phyloP scores from a whole-genome alignment of 1,284 basidiomycete genomes.

The Cryptococcus wingfieldii region DNA sequence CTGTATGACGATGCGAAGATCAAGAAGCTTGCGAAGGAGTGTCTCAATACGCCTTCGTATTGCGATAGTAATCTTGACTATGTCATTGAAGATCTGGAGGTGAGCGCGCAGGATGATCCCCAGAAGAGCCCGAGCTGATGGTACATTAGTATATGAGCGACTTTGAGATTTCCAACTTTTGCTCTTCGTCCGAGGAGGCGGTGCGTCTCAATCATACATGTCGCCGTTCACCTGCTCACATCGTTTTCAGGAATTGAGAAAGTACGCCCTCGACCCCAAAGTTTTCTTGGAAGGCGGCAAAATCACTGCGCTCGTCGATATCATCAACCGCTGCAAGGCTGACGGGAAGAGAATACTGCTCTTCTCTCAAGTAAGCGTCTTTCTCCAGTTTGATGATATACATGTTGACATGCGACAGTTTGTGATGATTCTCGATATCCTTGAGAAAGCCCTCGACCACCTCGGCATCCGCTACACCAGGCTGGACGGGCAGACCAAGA shows the following conservation, averaged over 20 bases:
- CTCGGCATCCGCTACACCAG: slow-evolving; percentile 73
- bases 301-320: slow-evolving; percentile 65
- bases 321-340: slow-evolving; percentile 66
- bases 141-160: slow-evolving; percentile 68
- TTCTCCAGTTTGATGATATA: background rate
- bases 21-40: slow-evolving; percentile 68
- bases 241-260: slow-evolving; percentile 63
- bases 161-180: slow-evolving; percentile 80
- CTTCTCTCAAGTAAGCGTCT: slow-evolving; percentile 72
- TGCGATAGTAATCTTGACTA: slow-evolving; percentile 70
- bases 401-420: slow-evolving; percentile 58
- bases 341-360: slow-evolving; percentile 81
- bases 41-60: slow-evolving; percentile 85
- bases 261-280: slow-evolving; percentile 67
- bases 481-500: slow-evolving; percentile 91
- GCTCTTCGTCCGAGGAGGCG: slow-evolving; percentile 65
- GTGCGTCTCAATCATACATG: slow-evolving; percentile 49
- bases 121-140: background rate
- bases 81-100: slow-evolving; percentile 82
- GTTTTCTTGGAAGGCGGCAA: slow-evolving; percentile 90
- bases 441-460: slow-evolving; percentile 77
- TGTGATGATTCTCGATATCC: slow-evolving; percentile 89
- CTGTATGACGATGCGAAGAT: slow-evolving; percentile 75
- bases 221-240: slow-evolving; percentile 8
- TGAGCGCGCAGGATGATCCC: slow-evolving; percentile 21